Evolutionary conservation across 495 filamentous ascomycete species (phyloP).

Genomic region (Bryoglossum gracile): DNA sequence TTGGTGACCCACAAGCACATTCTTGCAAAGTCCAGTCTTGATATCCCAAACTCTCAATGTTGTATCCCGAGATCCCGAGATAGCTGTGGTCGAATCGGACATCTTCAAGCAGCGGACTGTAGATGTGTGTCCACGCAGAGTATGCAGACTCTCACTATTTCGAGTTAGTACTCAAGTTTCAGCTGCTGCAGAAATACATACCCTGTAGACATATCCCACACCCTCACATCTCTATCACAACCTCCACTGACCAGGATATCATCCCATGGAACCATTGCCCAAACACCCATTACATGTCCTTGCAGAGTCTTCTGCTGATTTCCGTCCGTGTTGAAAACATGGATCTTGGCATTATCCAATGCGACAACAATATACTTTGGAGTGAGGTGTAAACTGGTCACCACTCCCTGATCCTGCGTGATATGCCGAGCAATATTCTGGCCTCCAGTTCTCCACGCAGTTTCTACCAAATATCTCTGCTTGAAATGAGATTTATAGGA

Average conservation of each 20-base stretch:
- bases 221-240: conserved; percentile 92
- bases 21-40: conserved; percentile 72
- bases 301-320: conserved; percentile 80
- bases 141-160: conserved; percentile 59
- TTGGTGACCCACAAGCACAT: conserved; percentile 91
- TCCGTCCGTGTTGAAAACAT: conserved; percentile 91
- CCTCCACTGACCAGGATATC: conserved; percentile 93
- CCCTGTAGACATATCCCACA: conserved; percentile 97
- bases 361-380: conserved; percentile 95
- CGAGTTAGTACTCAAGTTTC: conserved; percentile 21
- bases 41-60: conserved; percentile 96
- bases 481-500: conserved; percentile 97
- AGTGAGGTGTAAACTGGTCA: conserved; percentile 91
- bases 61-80: conserved; percentile 92
- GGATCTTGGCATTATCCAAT: conserved; percentile 96
- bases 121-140: conserved; percentile 87
- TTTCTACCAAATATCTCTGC: conserved; percentile 92
- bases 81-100: conserved; percentile 86
- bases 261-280: conserved; percentile 99
- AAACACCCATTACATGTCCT: conserved; percentile 98
- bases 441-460: conserved; percentile 90
- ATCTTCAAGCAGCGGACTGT: conserved; percentile 97
- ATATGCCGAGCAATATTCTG: conserved; percentile 71
- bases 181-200: conserved; percentile 38
- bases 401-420: conserved; percentile 90